Percentiles rank a stretch among this genome's conserved stretches.
These are phyloP conservation scores for Lagenaria siceraria DNA, from an alignment of 306 rosid genomes.

Conservation along the genomic window DNA sequence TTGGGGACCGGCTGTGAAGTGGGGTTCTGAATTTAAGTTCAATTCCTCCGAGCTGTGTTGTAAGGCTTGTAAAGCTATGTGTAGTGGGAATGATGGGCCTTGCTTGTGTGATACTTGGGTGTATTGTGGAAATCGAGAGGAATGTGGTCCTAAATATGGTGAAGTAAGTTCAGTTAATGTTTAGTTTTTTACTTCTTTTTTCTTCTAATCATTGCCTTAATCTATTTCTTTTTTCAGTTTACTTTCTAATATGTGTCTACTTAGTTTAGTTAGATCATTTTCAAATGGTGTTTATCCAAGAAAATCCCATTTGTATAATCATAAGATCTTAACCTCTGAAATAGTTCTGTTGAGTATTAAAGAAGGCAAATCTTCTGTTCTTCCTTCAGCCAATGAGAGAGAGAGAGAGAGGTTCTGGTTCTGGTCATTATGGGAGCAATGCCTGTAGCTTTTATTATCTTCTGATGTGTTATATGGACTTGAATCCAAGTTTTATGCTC, in stretches of 20 bases:
- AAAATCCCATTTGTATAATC: not conserved
- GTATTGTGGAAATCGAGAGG: conserved; percentile 54
- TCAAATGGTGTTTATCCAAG: not conserved
- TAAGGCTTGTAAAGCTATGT: conserved; percentile 77
- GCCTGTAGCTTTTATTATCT: not conserved
- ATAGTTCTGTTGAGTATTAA: not conserved
- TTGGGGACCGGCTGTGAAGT: conserved; percentile 89
- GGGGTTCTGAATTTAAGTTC: conserved; percentile 86
- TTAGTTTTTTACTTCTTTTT: not conserved
- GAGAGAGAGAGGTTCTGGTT: not conserved
- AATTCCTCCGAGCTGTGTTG: conserved; percentile 60
- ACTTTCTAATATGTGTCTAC: not conserved
- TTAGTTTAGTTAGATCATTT: not conserved
- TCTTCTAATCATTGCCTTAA: not conserved
- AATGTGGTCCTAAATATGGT: conserved; percentile 74
- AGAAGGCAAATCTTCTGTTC: not conserved
- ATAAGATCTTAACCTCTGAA: not conserved
- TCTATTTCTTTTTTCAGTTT: not conserved
- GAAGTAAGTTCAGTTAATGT: conserved; percentile 36
- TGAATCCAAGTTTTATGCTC: not conserved
- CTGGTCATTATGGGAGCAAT: not conserved
- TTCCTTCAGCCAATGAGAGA: not conserved
- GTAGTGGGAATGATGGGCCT: conserved; percentile 77
- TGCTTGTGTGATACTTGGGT: conserved; percentile 90
- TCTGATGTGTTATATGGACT: not conserved